Evolutionary conservation across 2,329 filamentous ascomycete genomes (phyloP).

Genomic region (Colletotrichum musae): DNA sequence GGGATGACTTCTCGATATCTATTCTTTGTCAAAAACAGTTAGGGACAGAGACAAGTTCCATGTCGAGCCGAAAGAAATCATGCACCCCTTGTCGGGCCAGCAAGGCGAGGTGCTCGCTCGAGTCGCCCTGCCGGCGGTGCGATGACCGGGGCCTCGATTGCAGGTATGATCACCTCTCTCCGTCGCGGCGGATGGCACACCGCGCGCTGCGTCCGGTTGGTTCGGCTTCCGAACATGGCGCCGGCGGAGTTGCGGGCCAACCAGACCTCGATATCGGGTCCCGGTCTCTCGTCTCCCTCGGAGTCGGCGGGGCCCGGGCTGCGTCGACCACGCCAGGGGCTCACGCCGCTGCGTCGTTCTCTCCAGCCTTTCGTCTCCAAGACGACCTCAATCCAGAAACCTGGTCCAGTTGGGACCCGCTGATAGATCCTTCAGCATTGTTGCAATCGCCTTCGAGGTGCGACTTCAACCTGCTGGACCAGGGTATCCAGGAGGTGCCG

Average conservation of each 20-base stretch:
- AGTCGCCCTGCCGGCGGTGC: constrained; percentile 44
- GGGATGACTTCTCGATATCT: too few relatives aligned
- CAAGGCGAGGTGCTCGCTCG: constrained; percentile 47
- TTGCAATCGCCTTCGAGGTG: background rate
- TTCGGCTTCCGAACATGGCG: background rate
- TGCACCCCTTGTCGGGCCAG: constrained; percentile 46
- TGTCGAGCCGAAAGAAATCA: constrained; percentile 41
- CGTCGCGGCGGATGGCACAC: background rate
- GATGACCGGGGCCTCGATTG: constrained; percentile 41
- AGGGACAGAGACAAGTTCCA: background rate
- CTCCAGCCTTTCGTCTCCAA: background rate
- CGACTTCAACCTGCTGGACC: background rate
- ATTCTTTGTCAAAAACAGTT: background rate
- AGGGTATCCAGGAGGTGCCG: background rate
- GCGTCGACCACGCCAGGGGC: too few relatives aligned
- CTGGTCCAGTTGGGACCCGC: background rate
- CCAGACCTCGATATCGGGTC: too few relatives aligned
- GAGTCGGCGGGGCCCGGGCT: background rate
- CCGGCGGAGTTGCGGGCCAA: background rate
- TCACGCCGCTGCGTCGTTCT: background rate
- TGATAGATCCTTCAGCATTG: background rate
- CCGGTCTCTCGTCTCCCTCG: background rate
- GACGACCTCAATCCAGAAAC: background rate
- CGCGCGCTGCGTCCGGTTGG: constrained; percentile 3
- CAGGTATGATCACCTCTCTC: constrained; percentile 38